These are phyloP conservation scores for Neurospora tetraspora DNA, from an alignment of 495 filamentous ascomycete genomes.

Conservation along the genomic window DNA sequence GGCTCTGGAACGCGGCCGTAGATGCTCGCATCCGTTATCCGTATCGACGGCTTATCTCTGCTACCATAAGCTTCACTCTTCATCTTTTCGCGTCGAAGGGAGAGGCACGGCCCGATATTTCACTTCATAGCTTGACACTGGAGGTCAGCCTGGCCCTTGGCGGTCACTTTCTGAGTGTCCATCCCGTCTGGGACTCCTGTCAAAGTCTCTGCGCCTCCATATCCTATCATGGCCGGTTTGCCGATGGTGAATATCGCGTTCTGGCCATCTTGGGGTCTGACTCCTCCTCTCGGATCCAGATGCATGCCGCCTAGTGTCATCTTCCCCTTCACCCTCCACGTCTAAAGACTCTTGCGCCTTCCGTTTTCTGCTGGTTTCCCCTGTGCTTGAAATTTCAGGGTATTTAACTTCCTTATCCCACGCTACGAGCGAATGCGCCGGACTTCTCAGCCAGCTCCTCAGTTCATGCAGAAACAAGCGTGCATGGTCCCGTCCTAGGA, in stretches of 20 bases:
- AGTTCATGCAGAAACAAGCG: slow-evolving; percentile 79
- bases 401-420: slow-evolving; percentile 86
- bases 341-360: not conserved
- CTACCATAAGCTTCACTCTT: not conserved
- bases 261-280: not conserved
- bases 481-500: slow-evolving; percentile 69
- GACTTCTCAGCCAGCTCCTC: slow-evolving; percentile 70
- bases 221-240: not conserved
- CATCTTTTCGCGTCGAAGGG: not conserved
- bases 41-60: not conserved
- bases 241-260: not conserved
- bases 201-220: not conserved
- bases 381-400: slow-evolving; percentile 2
- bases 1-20: not conserved
- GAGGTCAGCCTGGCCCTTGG: not conserved
- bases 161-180: not conserved
- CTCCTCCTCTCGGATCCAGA: not conserved
- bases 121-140: not conserved
- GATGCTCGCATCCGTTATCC: not conserved
- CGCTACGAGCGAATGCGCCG: slow-evolving; percentile 53
- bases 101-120: not conserved
- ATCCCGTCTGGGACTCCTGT: not conserved
- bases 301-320: not conserved
- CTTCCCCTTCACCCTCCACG: not conserved
- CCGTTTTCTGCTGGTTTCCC: not conserved